Percentiles rank a stretch among this genome's conserved stretches.
These are phyloP conservation scores for Closterium sp. DNA, from an alignment of 139 green algal genomes.

Conservation along the genomic window DNA sequence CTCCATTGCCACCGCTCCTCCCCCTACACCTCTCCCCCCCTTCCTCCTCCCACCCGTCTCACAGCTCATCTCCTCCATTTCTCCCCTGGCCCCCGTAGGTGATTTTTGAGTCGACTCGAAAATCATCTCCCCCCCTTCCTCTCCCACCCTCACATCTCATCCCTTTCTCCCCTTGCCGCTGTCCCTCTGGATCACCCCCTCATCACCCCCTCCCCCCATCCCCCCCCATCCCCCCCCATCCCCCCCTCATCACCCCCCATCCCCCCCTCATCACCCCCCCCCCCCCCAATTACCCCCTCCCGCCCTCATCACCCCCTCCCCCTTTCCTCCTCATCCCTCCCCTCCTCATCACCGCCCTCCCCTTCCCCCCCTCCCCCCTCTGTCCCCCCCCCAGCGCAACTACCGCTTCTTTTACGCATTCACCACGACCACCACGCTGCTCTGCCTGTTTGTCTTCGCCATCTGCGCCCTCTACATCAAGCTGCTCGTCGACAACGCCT, in stretches of 20 bases:
- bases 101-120: no score
- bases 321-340: no score
- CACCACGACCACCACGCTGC: constrained; percentile 74
- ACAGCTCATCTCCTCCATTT: neutral
- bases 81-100: no score
- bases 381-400: constrained; percentile 70
- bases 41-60: neutral
- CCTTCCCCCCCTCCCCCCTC: neutral
- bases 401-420: constrained; percentile 96
- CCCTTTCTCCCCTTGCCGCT: neutral
- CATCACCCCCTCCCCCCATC: no score
- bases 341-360: no score
- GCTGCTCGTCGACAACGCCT: constrained; percentile 28
- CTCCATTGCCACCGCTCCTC: no score
- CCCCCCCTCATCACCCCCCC: no score
- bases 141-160: neutral
- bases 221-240: no score
- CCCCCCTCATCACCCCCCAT: no score
- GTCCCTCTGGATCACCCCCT: no score
- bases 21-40: neutral
- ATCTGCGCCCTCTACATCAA: constrained; percentile 57
- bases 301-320: no score
- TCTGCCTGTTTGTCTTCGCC: constrained; percentile 80
- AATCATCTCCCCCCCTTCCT: neutral
- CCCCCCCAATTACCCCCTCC: no score